A percentile compares a stretch with the other conserved stretches of the same genome.
Conservation (phyloP, 768 basidiomycete species). For the Ephemerocybe angulata region DNA sequence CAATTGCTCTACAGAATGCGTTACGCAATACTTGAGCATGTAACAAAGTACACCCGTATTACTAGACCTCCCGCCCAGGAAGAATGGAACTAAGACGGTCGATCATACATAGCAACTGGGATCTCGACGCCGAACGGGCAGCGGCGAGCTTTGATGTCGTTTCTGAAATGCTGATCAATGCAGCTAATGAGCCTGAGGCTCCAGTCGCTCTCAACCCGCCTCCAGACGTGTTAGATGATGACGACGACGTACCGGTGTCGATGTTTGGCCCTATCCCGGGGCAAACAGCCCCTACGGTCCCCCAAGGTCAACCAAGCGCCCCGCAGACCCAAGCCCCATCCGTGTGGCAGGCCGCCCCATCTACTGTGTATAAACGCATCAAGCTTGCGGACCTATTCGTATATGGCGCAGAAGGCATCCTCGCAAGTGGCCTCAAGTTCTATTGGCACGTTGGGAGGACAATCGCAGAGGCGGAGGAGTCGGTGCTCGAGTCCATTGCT, state of each 20-base stretch:
- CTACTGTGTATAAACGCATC: not conserved
- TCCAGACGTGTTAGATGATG: not conserved
- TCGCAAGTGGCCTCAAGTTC: not conserved
- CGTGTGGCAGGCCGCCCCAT: not conserved
- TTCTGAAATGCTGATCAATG: not conserved
- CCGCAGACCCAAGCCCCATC: not conserved
- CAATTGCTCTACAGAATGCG: too few relatives aligned
- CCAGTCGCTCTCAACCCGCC: not conserved
- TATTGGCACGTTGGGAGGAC: not conserved
- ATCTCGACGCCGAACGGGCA: too few relatives aligned
- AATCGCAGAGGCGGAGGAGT: not conserved
- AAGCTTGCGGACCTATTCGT: not conserved
- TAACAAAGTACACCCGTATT: too few relatives aligned
- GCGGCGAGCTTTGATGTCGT: not conserved
- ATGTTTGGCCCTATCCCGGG: not conserved
- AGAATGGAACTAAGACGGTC: too few relatives aligned
- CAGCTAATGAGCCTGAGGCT: not conserved
- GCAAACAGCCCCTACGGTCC: not conserved
- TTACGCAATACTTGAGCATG: too few relatives aligned
- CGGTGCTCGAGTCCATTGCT: not conserved
- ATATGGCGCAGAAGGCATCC: not conserved
- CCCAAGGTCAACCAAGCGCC: not conserved
- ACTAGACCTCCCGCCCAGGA: too few relatives aligned
- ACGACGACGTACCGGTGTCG: not conserved
- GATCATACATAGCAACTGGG: too few relatives aligned